Evolutionary conservation across 345 rosid species (phyloP), one percentile per base, ranked within the genome.

Genomic region (Citrus trifoliata): DNA sequence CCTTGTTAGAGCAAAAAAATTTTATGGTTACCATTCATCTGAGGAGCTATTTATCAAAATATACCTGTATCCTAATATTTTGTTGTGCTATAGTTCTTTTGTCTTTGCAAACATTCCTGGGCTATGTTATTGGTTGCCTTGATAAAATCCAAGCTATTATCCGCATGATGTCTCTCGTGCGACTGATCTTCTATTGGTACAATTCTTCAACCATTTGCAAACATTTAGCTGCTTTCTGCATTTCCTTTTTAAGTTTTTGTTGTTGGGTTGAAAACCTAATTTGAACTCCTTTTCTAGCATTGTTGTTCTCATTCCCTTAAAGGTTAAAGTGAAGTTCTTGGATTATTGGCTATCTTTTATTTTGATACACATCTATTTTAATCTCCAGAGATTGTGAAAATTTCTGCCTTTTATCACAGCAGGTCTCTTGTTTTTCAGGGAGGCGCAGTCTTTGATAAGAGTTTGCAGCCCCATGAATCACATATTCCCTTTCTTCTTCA

Each of bases 1-100:
- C 81, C 88, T 92, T 85, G 98, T 96, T 46, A 89, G 91, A 65
- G 99, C 92, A 2, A 92, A 85, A 90, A 91, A 82, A 80, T 88
- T 95, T 85, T 95, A 95, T 85, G 99, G 99, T 61, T 94, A 90
- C 79, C 90, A 92, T 81, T 79, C 95, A 75, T 82, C 84, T 5
- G 99, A 95, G 83, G 98, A 92, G 87, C 89, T 93, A 24, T 96
- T 94, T 88, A 76, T 94, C 83, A 96, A 96, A 89, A 91, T 96
- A 79, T 88, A 90, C 77, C 73, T 96, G 98, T 94, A 94, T 96
- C 99, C 98, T 64, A 35, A 24, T 81, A 32, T 38, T 79, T 67
- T 80, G 18, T 80, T 81, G 51, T 65, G 27, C 5, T 8, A 28
- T 59, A 37, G 27, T 56, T 76, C 25, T 65, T 80, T 70, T 78